Conservation (phyloP, 2,329 filamentous ascomycete genomes). For the Fusarium tanahbumbuense region DNA sequence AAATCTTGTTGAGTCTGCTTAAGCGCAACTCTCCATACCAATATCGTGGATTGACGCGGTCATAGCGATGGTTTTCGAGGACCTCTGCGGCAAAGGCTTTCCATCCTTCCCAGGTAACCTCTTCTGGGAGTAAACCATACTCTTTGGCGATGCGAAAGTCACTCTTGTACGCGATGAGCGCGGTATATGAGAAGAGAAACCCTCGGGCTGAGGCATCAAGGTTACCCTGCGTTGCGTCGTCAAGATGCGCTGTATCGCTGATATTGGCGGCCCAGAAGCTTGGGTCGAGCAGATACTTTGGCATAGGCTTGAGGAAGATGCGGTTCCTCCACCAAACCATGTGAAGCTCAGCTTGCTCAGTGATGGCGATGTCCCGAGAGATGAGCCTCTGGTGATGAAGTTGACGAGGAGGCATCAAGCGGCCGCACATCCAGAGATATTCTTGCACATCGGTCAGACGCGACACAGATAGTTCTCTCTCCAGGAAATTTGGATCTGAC, state of each 20-base stretch:
- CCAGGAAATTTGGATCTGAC: slow-evolving; percentile 32
- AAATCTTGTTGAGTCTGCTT: slow-evolving; percentile 52
- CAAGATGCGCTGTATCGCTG: slow-evolving; percentile 30
- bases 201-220: slow-evolving; percentile 49
- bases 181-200: slow-evolving; percentile 54
- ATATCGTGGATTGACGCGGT: slow-evolving; percentile 53
- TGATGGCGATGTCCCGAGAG: slow-evolving; percentile 51
- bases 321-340: slow-evolving; percentile 54
- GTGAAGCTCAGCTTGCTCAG: slow-evolving; percentile 54
- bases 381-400: slow-evolving; percentile 53
- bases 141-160: slow-evolving; percentile 54
- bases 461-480: slow-evolving; percentile 30
- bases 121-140: slow-evolving; percentile 50
- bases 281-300: slow-evolving; percentile 53
- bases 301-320: slow-evolving; percentile 56
- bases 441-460: slow-evolving; percentile 33
- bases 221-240: slow-evolving; percentile 10
- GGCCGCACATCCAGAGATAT: slow-evolving; percentile 41
- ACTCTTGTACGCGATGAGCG: slow-evolving; percentile 52
- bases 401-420: slow-evolving; percentile 51
- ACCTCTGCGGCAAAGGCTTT: slow-evolving; percentile 45
- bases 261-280: slow-evolving; percentile 52
- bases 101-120: slow-evolving; percentile 55
- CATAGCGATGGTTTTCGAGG: slow-evolving; percentile 45
- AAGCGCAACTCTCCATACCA: slow-evolving; percentile 57